phyloP scores from a whole-genome alignment of 805 yeast genomes.

The Zygotorulaspora chibaensis region DNA sequence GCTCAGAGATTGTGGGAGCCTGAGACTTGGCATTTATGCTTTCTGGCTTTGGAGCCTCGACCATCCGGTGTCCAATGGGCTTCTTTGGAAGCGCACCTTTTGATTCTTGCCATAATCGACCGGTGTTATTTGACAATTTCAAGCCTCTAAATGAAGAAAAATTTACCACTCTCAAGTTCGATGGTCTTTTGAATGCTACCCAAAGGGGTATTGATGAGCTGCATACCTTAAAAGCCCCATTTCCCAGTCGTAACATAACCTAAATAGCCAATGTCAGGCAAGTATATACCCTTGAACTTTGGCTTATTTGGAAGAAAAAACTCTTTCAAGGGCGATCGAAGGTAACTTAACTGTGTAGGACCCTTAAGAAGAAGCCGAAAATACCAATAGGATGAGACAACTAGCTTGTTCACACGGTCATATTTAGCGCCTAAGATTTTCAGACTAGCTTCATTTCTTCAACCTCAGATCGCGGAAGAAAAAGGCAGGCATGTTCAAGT shows the following conservation, averaged over 20 bases:
- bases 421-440: too few species aligned
- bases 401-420: too few species aligned
- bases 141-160: slow-evolving; percentile 1
- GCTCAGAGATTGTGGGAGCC: slow-evolving; percentile 37
- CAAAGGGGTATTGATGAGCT: not conserved
- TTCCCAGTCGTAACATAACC: not conserved
- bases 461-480: too few species aligned
- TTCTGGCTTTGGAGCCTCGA: slow-evolving; percentile 11
- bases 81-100: not conserved
- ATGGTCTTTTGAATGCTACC: not conserved
- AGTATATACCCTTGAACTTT: too few species aligned
- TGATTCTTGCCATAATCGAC: slow-evolving; percentile 3
- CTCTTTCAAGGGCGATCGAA: not conserved
- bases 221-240: not conserved
- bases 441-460: too few species aligned
- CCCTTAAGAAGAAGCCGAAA: too few species aligned
- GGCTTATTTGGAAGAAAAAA: not conserved
- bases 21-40: slow-evolving; percentile 13
- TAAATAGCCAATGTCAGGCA: too few species aligned
- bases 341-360: not conserved
- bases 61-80: not conserved
- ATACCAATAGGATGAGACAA: too few species aligned
- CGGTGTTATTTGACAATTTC: not conserved
- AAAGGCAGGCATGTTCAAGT: too few species aligned
- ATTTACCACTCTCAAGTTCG: not conserved